phyloP scores from a whole-genome alignment of 1,284 basidiomycete species.

The Violaceomyces palustris region DNA sequence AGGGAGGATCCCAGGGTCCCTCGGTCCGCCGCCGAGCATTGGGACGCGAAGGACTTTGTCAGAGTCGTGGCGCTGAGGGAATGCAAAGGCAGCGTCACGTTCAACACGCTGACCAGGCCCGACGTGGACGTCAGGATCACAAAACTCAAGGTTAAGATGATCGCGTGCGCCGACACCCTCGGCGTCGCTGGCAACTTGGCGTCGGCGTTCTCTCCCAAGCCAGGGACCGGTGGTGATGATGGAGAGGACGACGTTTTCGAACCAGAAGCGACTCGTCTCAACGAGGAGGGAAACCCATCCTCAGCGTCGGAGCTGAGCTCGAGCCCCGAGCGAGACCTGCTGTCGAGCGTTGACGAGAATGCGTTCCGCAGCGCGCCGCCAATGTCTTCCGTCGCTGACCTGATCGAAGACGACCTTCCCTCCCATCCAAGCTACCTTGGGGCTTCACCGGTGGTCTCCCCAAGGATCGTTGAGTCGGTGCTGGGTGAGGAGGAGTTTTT shows the following conservation, averaged over 20 bases:
- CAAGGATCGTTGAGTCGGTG: constrained; percentile 62
- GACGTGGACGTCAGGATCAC: constrained; percentile 36
- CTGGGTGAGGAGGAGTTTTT: constrained; percentile 58
- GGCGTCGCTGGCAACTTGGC: constrained; percentile 14
- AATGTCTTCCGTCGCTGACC: constrained; percentile 67
- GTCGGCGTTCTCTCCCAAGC: no score
- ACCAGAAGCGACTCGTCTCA: no score
- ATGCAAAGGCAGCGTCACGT: constrained; percentile 15
- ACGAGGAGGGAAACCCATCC: no score
- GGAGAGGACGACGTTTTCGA: no score
- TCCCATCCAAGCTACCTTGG: constrained; percentile 82
- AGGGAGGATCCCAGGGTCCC: background rate
- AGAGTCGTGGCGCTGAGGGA: constrained; percentile 53
- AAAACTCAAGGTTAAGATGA: constrained; percentile 21
- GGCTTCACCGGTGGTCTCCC: constrained; percentile 55
- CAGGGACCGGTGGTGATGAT: no score
- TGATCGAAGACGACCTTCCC: constrained; percentile 86
- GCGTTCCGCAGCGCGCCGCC: constrained; percentile 70
- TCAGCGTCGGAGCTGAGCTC: no score
- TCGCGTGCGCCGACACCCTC: constrained; percentile 34
- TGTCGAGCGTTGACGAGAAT: constrained; percentile 72
- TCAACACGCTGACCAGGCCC: constrained; percentile 35
- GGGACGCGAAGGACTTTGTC: constrained; percentile 15
- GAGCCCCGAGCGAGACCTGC: no score
- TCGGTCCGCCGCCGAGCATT: constrained; percentile 13